These are phyloP conservation scores for Aspergillus sp. DNA, from an alignment of 2,329 filamentous ascomycete species.

Conservation along the genomic window DNA sequence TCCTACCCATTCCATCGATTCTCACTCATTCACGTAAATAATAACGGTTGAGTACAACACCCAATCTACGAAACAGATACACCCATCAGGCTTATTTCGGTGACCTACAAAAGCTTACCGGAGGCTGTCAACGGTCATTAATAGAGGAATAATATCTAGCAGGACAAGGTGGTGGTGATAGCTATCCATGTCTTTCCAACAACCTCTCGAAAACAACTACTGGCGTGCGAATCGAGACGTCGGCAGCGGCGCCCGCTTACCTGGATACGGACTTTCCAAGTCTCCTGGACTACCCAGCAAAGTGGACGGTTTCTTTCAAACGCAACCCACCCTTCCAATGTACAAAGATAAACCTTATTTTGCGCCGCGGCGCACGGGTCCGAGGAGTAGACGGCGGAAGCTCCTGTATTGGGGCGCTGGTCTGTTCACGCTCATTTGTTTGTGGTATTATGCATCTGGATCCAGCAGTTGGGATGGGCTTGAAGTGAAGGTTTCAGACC, in stretches of 20 bases:
- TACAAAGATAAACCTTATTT: conserved; percentile 98
- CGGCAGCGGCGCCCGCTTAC: conserved; percentile 35
- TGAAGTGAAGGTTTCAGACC: conserved; percentile 16
- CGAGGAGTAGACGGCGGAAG: conserved; percentile 61
- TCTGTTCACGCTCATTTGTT: conserved; percentile 49
- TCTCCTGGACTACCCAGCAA: conserved; percentile 55
- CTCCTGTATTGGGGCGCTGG: conserved; percentile 52
- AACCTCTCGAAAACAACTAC: conserved; percentile 60
- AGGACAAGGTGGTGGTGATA: too few species aligned
- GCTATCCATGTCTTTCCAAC: conserved; percentile 54
- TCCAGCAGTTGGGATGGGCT: conserved; percentile 9
- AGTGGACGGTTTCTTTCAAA: neutral
- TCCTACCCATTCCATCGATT: too few species aligned
- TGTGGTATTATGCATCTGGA: conserved; percentile 59
- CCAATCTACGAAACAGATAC: too few species aligned
- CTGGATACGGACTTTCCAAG: conserved; percentile 32
- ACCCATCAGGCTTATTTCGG: too few species aligned
- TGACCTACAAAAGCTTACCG: too few species aligned
- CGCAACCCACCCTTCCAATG: conserved; percentile 66
- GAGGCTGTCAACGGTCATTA: too few species aligned
- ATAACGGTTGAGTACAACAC: too few species aligned
- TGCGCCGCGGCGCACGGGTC: conserved; percentile 49
- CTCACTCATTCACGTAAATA: too few species aligned
- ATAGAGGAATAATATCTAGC: too few species aligned
- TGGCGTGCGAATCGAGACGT: conserved; percentile 50